Conservation (phyloP, 2,329 filamentous ascomycete species). For the Falciphora oryzae region DNA sequence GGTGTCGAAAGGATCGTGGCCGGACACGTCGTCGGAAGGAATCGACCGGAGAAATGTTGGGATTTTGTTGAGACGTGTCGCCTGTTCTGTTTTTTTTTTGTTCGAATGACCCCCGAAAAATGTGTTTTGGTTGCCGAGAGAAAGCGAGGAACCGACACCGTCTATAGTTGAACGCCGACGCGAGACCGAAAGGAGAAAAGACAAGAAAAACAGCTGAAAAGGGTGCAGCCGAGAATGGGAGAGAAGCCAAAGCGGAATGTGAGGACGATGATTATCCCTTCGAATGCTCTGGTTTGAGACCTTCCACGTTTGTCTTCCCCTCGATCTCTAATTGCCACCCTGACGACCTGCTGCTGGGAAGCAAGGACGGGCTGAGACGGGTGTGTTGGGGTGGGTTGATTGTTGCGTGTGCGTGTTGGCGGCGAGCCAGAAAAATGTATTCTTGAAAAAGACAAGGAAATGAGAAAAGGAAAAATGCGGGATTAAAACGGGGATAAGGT, state of each 20-base stretch:
- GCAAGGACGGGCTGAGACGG: constrained; percentile 11
- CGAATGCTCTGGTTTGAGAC: not conserved
- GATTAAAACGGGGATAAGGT: constrained; percentile 1
- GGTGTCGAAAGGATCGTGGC: too few species aligned
- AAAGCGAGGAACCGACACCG: constrained; percentile 7
- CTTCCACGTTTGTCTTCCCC: constrained; percentile 8
- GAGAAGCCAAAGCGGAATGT: constrained; percentile 9
- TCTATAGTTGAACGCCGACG: constrained; percentile 27
- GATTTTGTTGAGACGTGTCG: too few species aligned
- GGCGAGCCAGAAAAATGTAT: constrained; percentile 22
- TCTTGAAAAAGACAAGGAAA: not conserved
- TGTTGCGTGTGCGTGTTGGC: constrained; percentile 12
- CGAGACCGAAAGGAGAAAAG: constrained; percentile 18
- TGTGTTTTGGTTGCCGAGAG: constrained; percentile 1
- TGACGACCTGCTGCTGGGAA: constrained; percentile 20
- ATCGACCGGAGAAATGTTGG: not conserved
- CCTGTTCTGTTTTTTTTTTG: too few species aligned
- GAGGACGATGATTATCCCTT: constrained; percentile 17
- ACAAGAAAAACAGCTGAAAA: constrained; percentile 14
- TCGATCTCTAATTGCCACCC: not conserved
- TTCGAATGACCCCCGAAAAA: not conserved
- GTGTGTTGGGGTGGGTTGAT: not conserved
- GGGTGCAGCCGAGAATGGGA: not conserved
- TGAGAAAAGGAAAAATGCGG: not conserved
- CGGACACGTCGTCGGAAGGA: not conserved